Conservation (phyloP, 2,329 filamentous ascomycete genomes). For the Alternaria novae-zelandiae region DNA sequence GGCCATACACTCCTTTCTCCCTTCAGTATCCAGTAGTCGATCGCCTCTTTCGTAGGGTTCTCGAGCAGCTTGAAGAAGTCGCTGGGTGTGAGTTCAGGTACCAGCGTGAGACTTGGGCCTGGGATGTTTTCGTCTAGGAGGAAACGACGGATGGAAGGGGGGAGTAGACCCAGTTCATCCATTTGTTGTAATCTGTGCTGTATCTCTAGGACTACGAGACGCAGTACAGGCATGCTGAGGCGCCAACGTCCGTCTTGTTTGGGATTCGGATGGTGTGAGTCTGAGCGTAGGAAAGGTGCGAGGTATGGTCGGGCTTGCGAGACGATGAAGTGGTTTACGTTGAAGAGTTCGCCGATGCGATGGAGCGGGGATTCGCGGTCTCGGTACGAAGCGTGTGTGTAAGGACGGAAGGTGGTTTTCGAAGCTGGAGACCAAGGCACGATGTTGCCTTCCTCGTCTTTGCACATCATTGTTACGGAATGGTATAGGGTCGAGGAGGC, state of each 20-base stretch:
- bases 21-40: conserved; percentile 84
- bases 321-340: conserved; percentile 94
- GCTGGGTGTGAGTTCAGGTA: conserved; percentile 74
- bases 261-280: conserved; percentile 75
- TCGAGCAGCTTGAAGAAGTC: conserved; percentile 85
- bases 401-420: conserved; percentile 70
- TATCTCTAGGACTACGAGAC: conserved; percentile 76
- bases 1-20: conserved; percentile 93
- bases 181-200: conserved; percentile 82
- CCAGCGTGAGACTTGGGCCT: conserved; percentile 77
- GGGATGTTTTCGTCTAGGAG: conserved; percentile 83
- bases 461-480: conserved; percentile 74
- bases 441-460: conserved; percentile 74
- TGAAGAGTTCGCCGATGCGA: conserved; percentile 82
- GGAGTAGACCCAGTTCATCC: conserved; percentile 76
- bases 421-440: conserved; percentile 72
- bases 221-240: conserved; percentile 63
- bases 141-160: conserved; percentile 73
- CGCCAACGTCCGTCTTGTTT: conserved; percentile 64
- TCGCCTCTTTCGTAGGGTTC: conserved; percentile 74
- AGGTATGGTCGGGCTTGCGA: conserved; percentile 91
- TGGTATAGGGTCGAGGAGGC: conserved; percentile 71
- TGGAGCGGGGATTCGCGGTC: conserved; percentile 72
- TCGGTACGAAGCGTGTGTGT: conserved; percentile 67
- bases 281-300: conserved; percentile 81